Evolutionary conservation across 805 yeast genomes (phyloP).

Genomic region (Zygosaccharomyces kombuchaensis): DNA sequence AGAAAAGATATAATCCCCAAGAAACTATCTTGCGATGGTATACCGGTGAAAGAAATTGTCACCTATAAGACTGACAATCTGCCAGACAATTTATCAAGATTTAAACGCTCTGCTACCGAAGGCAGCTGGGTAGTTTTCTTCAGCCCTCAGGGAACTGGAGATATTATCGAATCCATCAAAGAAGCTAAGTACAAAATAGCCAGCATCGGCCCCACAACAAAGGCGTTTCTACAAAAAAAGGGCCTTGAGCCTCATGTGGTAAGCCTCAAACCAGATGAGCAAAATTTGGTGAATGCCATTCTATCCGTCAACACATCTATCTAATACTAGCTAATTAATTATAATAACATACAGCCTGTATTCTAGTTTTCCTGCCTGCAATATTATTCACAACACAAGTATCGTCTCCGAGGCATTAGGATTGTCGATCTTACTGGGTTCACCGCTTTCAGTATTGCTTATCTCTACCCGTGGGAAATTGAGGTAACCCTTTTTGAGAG

Average conservation of each 20-base stretch:
- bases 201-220: constrained; percentile 91
- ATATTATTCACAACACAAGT: constrained; percentile 56
- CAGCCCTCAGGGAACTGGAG: constrained; percentile 83
- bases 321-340: not conserved
- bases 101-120: constrained; percentile 15
- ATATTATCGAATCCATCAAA: constrained; percentile 48
- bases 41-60: constrained; percentile 46
- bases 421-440: constrained; percentile 55
- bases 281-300: constrained; percentile 43
- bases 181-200: constrained; percentile 47
- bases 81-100: constrained; percentile 43
- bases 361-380: constrained; percentile 6
- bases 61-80: constrained; percentile 64
- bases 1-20: constrained; percentile 78
- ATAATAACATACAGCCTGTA: not conserved
- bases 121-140: constrained; percentile 75
- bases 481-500: constrained; percentile 71
- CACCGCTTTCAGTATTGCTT: constrained; percentile 34
- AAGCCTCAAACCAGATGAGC: constrained; percentile 70
- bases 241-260: constrained; percentile 59
- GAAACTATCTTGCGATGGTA: constrained; percentile 37
- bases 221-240: constrained; percentile 48
- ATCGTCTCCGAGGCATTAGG: constrained; percentile 65
- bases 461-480: constrained; percentile 60
- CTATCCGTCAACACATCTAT: constrained; percentile 2